These are phyloP conservation scores for Globisporangium okanoganense DNA, from an alignment of 352 stramenopile genomes.

Conservation along the genomic window DNA sequence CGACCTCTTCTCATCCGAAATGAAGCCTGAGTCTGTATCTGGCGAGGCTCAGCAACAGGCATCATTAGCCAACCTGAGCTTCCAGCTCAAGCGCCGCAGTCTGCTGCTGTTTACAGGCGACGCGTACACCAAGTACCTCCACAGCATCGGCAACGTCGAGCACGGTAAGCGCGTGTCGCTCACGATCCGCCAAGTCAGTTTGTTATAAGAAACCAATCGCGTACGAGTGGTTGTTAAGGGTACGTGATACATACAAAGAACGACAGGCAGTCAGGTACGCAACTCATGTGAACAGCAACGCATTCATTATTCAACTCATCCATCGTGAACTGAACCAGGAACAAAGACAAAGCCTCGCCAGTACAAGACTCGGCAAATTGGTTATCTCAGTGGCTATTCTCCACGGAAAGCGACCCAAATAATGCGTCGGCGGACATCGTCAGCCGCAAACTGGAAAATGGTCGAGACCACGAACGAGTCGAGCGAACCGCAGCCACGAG, in stretches of 20 bases:
- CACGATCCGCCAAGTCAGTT: conserved; percentile 48
- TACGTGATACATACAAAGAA: no score
- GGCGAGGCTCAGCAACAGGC: neutral
- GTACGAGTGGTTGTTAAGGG: neutral
- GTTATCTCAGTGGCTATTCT: no score
- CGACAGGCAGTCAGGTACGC: no score
- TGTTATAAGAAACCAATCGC: neutral
- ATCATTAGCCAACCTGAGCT: conserved; percentile 23
- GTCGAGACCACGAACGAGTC: neutral
- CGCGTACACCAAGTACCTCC: conserved; percentile 53
- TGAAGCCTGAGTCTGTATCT: neutral
- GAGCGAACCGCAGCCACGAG: neutral
- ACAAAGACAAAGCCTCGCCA: neutral
- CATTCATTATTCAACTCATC: no score
- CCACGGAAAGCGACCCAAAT: no score
- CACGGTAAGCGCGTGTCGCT: conserved; percentile 46
- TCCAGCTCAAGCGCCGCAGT: conserved; percentile 45
- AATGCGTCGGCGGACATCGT: neutral
- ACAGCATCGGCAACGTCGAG: conserved; percentile 58
- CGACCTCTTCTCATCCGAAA: neutral
- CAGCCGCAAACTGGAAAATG: neutral
- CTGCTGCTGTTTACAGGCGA: conserved; percentile 54
- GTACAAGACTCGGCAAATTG: no score
- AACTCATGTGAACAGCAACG: no score
- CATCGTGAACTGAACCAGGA: no score